Conservation (phyloP, 2,329 filamentous ascomycete species). For the Fusarium piperis region DNA sequence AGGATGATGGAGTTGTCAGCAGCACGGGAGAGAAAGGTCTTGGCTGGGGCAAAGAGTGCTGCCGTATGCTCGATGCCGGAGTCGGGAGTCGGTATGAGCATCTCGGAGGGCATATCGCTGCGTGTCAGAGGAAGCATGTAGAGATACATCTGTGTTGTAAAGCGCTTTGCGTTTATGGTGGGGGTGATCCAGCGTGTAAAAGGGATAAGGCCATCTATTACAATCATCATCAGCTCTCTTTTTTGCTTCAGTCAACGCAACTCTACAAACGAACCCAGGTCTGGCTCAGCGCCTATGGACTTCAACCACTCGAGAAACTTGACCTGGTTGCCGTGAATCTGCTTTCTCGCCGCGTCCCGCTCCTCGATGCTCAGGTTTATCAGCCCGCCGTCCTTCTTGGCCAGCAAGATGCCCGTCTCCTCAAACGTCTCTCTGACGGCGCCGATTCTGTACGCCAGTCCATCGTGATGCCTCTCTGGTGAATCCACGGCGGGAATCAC, state of each 20-base stretch:
- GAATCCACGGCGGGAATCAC: slow-evolving; percentile 56
- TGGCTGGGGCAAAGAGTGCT: slow-evolving; percentile 77
- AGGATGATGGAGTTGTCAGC: slow-evolving; percentile 76
- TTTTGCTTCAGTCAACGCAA: not conserved
- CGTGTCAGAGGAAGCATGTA: slow-evolving; percentile 76
- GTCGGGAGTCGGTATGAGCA: slow-evolving; percentile 75
- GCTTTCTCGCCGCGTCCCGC: slow-evolving; percentile 71
- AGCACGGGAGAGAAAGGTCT: slow-evolving; percentile 75
- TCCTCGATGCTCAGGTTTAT: slow-evolving; percentile 69
- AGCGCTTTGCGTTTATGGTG: slow-evolving; percentile 74
- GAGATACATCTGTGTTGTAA: slow-evolving; percentile 96
- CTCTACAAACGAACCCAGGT: slow-evolving; percentile 64
- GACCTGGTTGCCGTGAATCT: slow-evolving; percentile 73
- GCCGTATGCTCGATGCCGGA: slow-evolving; percentile 74
- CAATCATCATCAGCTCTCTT: slow-evolving; percentile 9
- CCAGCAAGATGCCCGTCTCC: slow-evolving; percentile 89
- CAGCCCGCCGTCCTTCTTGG: slow-evolving; percentile 63
- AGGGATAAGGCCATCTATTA: slow-evolving; percentile 71
- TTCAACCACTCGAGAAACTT: slow-evolving; percentile 74
- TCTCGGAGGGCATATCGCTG: slow-evolving; percentile 52
- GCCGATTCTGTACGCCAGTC: slow-evolving; percentile 77
- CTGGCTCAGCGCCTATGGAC: slow-evolving; percentile 66
- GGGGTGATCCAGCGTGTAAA: slow-evolving; percentile 96
- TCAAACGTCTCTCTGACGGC: slow-evolving; percentile 95
- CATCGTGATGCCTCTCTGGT: slow-evolving; percentile 73